phyloP scores from a whole-genome alignment of 805 yeast species.

The Blastobotrys chiropterorum region DNA sequence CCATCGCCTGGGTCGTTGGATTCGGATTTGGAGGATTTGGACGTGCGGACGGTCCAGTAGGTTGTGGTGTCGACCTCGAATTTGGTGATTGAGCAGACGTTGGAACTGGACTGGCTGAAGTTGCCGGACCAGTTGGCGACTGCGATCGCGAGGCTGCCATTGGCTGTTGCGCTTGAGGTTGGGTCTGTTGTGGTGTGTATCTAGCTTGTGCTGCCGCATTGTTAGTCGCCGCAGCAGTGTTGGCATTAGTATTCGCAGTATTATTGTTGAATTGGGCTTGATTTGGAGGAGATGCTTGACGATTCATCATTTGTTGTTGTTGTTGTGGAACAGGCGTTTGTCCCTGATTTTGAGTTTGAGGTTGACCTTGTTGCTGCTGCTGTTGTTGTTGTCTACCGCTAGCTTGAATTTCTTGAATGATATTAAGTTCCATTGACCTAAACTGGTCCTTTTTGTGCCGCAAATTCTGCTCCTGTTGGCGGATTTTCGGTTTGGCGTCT shows the following conservation, averaged over 20 bases:
- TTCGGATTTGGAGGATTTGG: conserved; percentile 7
- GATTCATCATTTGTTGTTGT: conserved; percentile 3
- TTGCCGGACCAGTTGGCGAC: conserved; percentile 10
- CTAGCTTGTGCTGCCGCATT: conserved; percentile 5
- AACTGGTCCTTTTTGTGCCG: conserved; percentile 20
- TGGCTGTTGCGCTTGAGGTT: conserved; percentile 10
- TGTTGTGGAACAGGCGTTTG: conserved; percentile 10
- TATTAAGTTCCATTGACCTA: conserved; percentile 16
- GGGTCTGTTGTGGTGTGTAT: conserved; percentile 22
- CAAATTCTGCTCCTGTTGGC: conserved; percentile 19
- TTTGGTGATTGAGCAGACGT: conserved; percentile 5
- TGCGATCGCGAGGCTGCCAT: background rate
- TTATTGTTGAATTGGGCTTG: background rate
- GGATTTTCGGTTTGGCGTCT: conserved; percentile 15
- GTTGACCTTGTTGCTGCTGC: conserved; percentile 12
- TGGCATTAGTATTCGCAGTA: background rate
- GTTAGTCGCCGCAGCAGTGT: background rate
- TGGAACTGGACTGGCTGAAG: conserved; percentile 4
- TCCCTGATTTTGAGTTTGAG: conserved; percentile 7
- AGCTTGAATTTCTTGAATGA: conserved; percentile 10
- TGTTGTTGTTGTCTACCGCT: conserved; percentile 11
- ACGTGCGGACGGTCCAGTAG: conserved; percentile 1
- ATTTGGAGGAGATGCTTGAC: background rate
- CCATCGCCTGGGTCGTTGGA: conserved; percentile 26
- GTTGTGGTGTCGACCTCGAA: background rate